Evolutionary conservation across 176 grass and related monocot genomes (phyloP).

Genomic region (Otatea glauca): DNA sequence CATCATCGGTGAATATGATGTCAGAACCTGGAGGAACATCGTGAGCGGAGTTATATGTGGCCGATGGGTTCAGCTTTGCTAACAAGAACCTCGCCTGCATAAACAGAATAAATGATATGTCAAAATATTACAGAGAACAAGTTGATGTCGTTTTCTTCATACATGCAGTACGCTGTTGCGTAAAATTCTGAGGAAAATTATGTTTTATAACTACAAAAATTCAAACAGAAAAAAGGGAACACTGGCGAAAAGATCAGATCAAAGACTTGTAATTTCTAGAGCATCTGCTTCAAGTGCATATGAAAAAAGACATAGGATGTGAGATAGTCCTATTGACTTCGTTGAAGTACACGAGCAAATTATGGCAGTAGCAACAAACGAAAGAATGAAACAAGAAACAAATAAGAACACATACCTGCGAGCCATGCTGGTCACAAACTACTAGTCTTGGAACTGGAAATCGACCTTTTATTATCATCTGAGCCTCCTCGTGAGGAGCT

Average conservation of each 20-base stretch:
- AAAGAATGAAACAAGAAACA: constrained; percentile 32
- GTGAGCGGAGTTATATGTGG: constrained; percentile 85
- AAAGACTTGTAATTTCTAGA: neutral
- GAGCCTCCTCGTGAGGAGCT: constrained; percentile 86
- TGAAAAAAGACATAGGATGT: neutral
- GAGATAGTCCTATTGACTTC: neutral
- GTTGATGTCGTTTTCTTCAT: neutral
- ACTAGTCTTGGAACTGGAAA: constrained; percentile 97
- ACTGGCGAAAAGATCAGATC: neutral
- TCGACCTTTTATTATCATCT: constrained; percentile 77
- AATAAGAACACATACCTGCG: constrained; percentile 63
- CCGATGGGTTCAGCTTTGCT: constrained; percentile 91
- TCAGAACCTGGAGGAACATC: constrained; percentile 92
- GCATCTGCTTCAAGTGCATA: neutral
- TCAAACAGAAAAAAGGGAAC: neutral
- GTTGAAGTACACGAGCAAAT: neutral
- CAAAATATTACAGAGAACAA: neutral
- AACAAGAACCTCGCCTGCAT: constrained; percentile 95
- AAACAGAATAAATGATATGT: neutral
- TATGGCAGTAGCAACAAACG: constrained; percentile 28
- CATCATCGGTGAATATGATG: constrained; percentile 96
- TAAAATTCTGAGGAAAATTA: neutral
- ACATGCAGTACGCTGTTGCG: neutral
- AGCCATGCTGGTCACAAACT: constrained; percentile 96
- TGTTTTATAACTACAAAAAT: neutral